Evolutionary conservation across 345 rosid species (phyloP), one percentile per base, ranked within the genome.

Genomic region (Eutrema yunnanense): DNA sequence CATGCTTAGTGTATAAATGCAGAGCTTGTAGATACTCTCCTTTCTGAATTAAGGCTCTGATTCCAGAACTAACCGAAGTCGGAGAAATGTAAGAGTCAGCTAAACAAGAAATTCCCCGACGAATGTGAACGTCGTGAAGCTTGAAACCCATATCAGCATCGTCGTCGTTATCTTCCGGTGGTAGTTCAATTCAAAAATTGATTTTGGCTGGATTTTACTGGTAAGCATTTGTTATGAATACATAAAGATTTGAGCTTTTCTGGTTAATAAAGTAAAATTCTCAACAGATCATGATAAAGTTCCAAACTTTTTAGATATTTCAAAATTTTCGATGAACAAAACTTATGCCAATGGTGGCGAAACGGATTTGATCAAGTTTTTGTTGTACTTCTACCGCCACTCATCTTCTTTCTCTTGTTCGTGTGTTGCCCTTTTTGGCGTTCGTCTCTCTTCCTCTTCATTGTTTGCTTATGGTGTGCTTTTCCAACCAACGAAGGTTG

Each of bases 391-490:
- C 50, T 53, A 46, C 3, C 42, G 40, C 71, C 65, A 69, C 8
- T 65, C 72, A 71, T 57, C 57, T 69, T 76, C 71, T 58, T 85
- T 82, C 80, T 77, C 84, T 67, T 86, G 77, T 78, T 85, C 2
- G 54, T 10, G 52, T 62, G 54, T 67, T 64, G 62, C 9, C 90
- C 88, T 52, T 65, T 79, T 60, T 80, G 84, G 73, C 78, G 84
- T 67, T 86, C 86, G 58, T 92, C 93, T 71, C 76, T 85, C 83
- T 95, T 92, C 83, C 97, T 85, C 88, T 95, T 92, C 89, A 92
- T 92, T 75, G 88, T 84, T 48, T 75, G 78, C 72, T 86, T 88
- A 57, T 86, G 92, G 67, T 88, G 90, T 34, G 96, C 75, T 44
- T 79, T 83, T 3, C 92, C 96, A 6, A 95, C 96, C 74, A 90